Conservation (phyloP, 2,329 filamentous ascomycete genomes). For the Epichloe sibirici region DNA sequence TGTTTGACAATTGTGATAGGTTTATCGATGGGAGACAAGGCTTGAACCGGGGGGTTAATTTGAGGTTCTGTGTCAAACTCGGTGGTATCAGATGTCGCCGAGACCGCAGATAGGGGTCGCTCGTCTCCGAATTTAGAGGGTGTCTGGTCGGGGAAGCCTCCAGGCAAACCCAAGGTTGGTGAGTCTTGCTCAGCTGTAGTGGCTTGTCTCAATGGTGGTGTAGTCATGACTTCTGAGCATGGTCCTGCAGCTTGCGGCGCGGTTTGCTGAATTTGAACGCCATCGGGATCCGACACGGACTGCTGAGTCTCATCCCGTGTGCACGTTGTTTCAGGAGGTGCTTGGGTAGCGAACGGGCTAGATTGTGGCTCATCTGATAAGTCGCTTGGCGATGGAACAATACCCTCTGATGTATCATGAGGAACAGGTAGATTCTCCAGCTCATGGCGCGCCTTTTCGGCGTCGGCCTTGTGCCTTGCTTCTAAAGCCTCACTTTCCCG, state of each 20-base stretch:
- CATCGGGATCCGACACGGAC: background rate
- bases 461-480: constrained; percentile 37
- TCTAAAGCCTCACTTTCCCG: constrained; percentile 56
- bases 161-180: constrained; percentile 54
- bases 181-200: constrained; percentile 35
- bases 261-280: background rate
- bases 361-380: background rate
- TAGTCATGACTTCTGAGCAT: background rate
- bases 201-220: constrained; percentile 1
- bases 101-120: constrained; percentile 45
- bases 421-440: constrained; percentile 26
- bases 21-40: constrained; percentile 15
- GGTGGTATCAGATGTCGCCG: constrained; percentile 47
- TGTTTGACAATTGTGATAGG: constrained; percentile 17
- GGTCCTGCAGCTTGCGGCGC: background rate
- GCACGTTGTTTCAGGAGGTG: background rate
- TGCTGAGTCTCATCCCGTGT: background rate
- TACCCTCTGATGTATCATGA: background rate
- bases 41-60: constrained; percentile 35
- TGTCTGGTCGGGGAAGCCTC: constrained; percentile 40
- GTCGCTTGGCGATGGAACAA: background rate
- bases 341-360: background rate
- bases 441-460: constrained; percentile 36
- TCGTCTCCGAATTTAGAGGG: constrained; percentile 30
- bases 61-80: constrained; percentile 66